Evolutionary conservation across 1,284 basidiomycete genomes (phyloP), one percentile per base, ranked within the genome.

Genomic region (Prillingera fragicola): DNA sequence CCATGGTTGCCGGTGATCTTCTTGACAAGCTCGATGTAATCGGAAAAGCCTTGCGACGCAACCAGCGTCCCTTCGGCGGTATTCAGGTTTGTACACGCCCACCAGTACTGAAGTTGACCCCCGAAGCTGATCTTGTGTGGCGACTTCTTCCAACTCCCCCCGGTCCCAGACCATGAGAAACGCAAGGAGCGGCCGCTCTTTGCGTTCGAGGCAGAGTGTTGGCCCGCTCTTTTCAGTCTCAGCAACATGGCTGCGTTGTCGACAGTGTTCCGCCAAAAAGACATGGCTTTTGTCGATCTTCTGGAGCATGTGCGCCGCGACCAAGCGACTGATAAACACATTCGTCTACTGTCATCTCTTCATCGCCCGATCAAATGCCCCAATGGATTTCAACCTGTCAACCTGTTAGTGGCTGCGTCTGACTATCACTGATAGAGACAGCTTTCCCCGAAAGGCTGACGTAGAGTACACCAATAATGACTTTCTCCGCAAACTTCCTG

Each of bases 21-120:
- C 88, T 97, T 54, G 91, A 96, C 63, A 92, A 92, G 59, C 76
- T 97, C 44, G 82, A 81, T 31, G 73, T 78, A 21, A 79, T 90
- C 39, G 87, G 78, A 10, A 72, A 75, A 22, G 71, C 73, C 0
- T 49, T 89, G 18, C 78, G 87, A 55, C 79, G 80, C 54, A 78
- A 72, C 6, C 48, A 69, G 0, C 65, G 71, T 35, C 85, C 90
- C 0, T 97, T 97, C 54, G 92, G 94, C 9, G 91, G 91, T 1
- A 85, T 97, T 27, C 85, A 91, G 74, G 86, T 86, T 29, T 19
- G 71, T 43, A 35, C 37, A 17, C 22, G 12, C 6, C 42, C 3
- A 32, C 10, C 9, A 21, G n/a, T 44, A 15, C 13, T 37, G 19
- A 15, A 19, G 49, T 76, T 31, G 15, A 42, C 34, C 15, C 10